Conservation (phyloP, 2,329 filamentous ascomycete genomes). For the Paramyrothecium roridum region DNA sequence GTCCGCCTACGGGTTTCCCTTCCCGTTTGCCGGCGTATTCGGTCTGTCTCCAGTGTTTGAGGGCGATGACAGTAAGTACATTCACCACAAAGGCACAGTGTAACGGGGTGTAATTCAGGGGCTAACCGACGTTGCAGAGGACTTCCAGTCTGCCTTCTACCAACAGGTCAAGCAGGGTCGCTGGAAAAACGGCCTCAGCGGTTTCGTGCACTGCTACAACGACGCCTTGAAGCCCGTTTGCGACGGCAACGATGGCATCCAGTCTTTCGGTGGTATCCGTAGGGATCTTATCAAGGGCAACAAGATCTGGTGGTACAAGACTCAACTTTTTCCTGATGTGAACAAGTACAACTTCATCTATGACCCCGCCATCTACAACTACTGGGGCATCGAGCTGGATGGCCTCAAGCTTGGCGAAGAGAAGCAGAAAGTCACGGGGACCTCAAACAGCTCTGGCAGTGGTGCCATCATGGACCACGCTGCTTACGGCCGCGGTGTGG, state of each 20-base stretch:
- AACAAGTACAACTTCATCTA: slow-evolving; percentile 13
- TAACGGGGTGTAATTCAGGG: too few species aligned
- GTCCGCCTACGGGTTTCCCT: slow-evolving; percentile 1
- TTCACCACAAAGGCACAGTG: too few species aligned
- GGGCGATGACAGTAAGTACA: slow-evolving; percentile 6
- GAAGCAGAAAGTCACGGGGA: slow-evolving; percentile 8
- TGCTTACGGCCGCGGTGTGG: slow-evolving; percentile 10
- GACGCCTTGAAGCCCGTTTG: slow-evolving; percentile 7
- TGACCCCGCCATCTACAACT: slow-evolving; percentile 12
- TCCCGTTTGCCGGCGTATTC: slow-evolving; percentile 10
- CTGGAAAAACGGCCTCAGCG: slow-evolving; percentile 7
- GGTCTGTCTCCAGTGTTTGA: slow-evolving; percentile 12
- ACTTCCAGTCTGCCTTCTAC: slow-evolving; percentile 12
- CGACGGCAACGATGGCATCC: slow-evolving; percentile 12
- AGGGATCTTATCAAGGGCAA: slow-evolving; percentile 18
- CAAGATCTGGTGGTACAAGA: slow-evolving; percentile 24
- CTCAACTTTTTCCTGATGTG: slow-evolving; percentile 10
- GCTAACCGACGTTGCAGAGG: neutral
- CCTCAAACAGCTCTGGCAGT: slow-evolving; percentile 9
- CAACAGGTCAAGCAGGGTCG: slow-evolving; percentile 12
- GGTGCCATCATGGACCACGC: slow-evolving; percentile 15
- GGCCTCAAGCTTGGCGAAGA: slow-evolving; percentile 11
- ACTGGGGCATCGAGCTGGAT: slow-evolving; percentile 12
- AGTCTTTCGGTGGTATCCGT: slow-evolving; percentile 12
- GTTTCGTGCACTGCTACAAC: slow-evolving; percentile 14